A percentile compares a stretch with the other conserved stretches of the same genome.
Evolutionary conservation across 805 yeast species (phyloP).

Genomic region (Candida yuanshanica): DNA sequence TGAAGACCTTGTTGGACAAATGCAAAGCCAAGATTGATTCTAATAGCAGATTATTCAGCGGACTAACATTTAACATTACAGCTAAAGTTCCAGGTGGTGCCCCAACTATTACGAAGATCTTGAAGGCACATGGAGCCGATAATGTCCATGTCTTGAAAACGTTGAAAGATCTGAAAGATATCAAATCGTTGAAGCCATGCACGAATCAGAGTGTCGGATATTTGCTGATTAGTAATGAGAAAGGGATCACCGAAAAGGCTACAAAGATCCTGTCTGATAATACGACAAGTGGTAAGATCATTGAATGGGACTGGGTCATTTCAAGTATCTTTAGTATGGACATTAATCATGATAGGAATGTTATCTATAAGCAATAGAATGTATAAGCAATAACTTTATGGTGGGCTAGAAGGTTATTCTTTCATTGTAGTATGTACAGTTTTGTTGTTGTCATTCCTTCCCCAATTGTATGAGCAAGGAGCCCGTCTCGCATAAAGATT

Average conservation of each 20-base stretch:
- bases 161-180: constrained; percentile 18
- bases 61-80: constrained; percentile 48
- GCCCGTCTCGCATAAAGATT: no score
- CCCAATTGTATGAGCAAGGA: no score
- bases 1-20: constrained; percentile 8
- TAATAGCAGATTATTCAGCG: constrained; percentile 38
- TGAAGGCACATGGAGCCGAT: constrained; percentile 53
- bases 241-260: constrained; percentile 28
- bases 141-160: constrained; percentile 25
- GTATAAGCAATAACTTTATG: no score
- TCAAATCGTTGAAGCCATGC: constrained; percentile 15
- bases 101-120: constrained; percentile 47
- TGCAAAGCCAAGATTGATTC: constrained; percentile 8
- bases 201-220: constrained; percentile 10
- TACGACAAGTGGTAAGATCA: constrained; percentile 26
- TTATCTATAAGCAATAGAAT: constrained; percentile 4
- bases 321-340: constrained; percentile 45
- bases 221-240: constrained; percentile 28
- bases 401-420: no score
- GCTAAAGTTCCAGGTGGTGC: constrained; percentile 56
- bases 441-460: no score
- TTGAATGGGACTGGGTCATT: constrained; percentile 66
- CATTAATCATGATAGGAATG: constrained; percentile 12
- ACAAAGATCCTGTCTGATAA: constrained; percentile 20
- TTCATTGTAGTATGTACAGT: no score